Base-by-base conservation (phyloP, 805 yeast species). In the Candida saitoana region DNA sequence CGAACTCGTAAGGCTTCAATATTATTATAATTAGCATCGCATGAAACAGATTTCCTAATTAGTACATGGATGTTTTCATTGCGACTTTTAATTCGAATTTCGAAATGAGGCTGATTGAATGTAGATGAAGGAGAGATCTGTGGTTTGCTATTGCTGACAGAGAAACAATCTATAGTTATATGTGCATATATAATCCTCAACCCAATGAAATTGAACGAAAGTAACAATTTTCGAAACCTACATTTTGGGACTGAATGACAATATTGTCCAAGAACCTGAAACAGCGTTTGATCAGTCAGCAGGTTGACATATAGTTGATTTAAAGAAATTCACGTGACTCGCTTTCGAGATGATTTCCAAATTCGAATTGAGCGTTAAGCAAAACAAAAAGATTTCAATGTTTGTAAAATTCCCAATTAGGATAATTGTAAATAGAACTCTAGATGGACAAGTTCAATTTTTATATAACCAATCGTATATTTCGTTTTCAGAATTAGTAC, bases 301-400 rank as follows among this genome's bases (percentile, higher is more conserved):
- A 22, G 11, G 6, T 22, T 22, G 27, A 22, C n/a, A 22, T 22
- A 6, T 6, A 22, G 11, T 22, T 11, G 32, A 29, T 29, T 43
- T 43, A 17, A 43, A 37, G 43, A 40, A 25, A 43, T 32, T 40
- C 46, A 43, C 46, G 46, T 43, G 46, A 39, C 42, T 11, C 7
- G 8, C 4, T 5, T 8, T 24, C 12, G 16, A 29, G 16, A 29
- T 16, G 11, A 12, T 40, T n/a, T 33, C 22, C 5, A 24, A 40
- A 36, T 40, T 32, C 19, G n/a, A n/a, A 30, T 19, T n/a, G 16
- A 40, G 36, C 36, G 14, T 24, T 34, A 35, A 40, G 22, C 43
- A 40, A 40, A 29, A 40, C 34, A 40, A 40, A 5, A 11, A 9
- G 7, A 40, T 14, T 33, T 12, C 30, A 25, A 33, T 20, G 34